Base-by-base conservation (phyloP, 2,329 filamentous ascomycete genomes). In the Talaromyces marneffei region DNA sequence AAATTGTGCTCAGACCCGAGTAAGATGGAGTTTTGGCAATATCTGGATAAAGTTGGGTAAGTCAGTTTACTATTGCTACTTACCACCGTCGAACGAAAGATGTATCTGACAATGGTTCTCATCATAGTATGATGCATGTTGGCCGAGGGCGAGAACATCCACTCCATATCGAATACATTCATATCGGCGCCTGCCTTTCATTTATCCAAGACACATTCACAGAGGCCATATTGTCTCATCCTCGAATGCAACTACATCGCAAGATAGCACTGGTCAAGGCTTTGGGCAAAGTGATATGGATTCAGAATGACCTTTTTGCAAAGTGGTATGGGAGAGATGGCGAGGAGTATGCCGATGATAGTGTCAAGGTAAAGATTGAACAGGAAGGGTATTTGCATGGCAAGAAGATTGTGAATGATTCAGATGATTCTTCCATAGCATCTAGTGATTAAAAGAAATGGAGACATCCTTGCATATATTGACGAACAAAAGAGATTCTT, bases 241-340 rank as follows among this genome's bases (percentile, higher is more conserved):
- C 88, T 1, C 82, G 83, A 2, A 79, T 94, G 39, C 80, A 82
- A 39, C 80, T 90, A 67, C 79, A 81, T 61, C 83, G 83, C 74
- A 92, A 92, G 77, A 86, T 88, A 18, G 87, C 84, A 23, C 81
- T 93, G 4, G 82, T 92, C 52, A 89, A 88, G 71, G 90, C 90
- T 0, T 79, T 93, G 23, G 85, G 85, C 64, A 93, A 94, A 73
- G 86, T 93, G 27, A 87, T 93, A 65, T 93, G 90, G 89, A 92
- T 93, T 66, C 90, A 93, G 75, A 93, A 93, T 71, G 90, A 93
- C 73, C 80, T 93, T 31, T 90, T 93, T 72, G 88, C 89, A n/a
- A 89, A 88, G 72, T 92, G 89, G 87, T 89, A 91, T 68, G 84
- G 90, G 37, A 80, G 83, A 35, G 87, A 90, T 65, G 86, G 87